Percentiles rank a stretch among this genome's conserved stretches.
Evolutionary conservation across 2,329 filamentous ascomycete species (phyloP).

Genomic region (Aspergillus sp.): DNA sequence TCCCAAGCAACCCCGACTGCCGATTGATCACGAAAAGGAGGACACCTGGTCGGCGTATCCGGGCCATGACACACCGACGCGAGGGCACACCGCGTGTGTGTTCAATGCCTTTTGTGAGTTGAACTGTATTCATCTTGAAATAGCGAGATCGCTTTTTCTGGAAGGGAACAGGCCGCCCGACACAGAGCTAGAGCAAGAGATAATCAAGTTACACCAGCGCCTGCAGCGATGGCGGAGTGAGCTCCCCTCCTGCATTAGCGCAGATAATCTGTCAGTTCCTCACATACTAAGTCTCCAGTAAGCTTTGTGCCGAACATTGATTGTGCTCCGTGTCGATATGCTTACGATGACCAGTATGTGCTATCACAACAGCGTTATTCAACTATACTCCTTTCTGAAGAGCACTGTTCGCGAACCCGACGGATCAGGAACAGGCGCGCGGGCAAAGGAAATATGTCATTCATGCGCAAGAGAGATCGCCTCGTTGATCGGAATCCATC

Average conservation of each 20-base stretch:
- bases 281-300: slow-evolving; percentile 3
- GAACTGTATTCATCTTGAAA: slow-evolving; percentile 1
- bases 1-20: not conserved
- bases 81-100: slow-evolving; percentile 5
- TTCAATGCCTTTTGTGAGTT: slow-evolving; percentile 3
- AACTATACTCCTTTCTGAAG: slow-evolving; percentile 8
- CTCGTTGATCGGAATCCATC: slow-evolving; percentile 10
- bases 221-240: slow-evolving; percentile 5
- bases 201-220: slow-evolving; percentile 2
- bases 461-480: too few relatives aligned
- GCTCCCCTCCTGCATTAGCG: slow-evolving; percentile 5
- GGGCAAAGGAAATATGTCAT: slow-evolving; percentile 5
- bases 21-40: slow-evolving; percentile 1
- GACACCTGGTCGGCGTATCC: slow-evolving; percentile 9
- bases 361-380: slow-evolving; percentile 20
- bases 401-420: slow-evolving; percentile 3
- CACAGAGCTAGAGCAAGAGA: slow-evolving; percentile 1
- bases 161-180: slow-evolving; percentile 5
- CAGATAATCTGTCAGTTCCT: slow-evolving; percentile 3
- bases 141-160: slow-evolving; percentile 4
- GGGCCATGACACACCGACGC: not conserved
- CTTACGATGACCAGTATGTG: slow-evolving; percentile 25
- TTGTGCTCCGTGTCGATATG: too few relatives aligned
- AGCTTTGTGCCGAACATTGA: too few relatives aligned
- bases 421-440: slow-evolving; percentile 1